A percentile compares a stretch with the other conserved stretches of the same genome.
Conservation (phyloP, 805 yeast genomes). For the Saccharomycopsis fibuligera region DNA sequence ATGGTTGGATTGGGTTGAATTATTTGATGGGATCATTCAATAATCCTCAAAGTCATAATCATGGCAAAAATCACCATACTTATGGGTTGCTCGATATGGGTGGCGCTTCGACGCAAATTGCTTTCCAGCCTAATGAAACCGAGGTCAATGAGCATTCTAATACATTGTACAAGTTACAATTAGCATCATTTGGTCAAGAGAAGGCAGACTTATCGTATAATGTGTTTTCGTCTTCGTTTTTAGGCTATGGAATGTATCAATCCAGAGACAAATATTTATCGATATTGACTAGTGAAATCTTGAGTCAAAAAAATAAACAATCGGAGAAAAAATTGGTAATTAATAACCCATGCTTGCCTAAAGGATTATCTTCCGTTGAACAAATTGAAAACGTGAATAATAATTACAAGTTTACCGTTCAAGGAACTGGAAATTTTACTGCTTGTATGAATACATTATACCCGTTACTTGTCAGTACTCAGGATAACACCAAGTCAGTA, state of each 20-base stretch:
- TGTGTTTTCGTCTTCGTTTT: constrained; percentile 48
- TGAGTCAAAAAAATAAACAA: not conserved
- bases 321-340: constrained; percentile 15
- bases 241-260: constrained; percentile 57
- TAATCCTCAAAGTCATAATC: constrained; percentile 31
- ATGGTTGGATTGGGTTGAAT: constrained; percentile 62
- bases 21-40: constrained; percentile 42
- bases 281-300: constrained; percentile 24
- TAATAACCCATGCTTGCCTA: constrained; percentile 54
- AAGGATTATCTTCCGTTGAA: constrained; percentile 28
- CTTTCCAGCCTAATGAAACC: constrained; percentile 49
- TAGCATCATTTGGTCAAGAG: constrained; percentile 30
- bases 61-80: constrained; percentile 35
- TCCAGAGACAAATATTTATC: constrained; percentile 44
- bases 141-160: constrained; percentile 40
- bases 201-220: constrained; percentile 30
- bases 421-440: constrained; percentile 48
- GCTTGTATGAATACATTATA: constrained; percentile 43
- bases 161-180: constrained; percentile 39
- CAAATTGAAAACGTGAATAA: constrained; percentile 6
- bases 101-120: constrained; percentile 60
- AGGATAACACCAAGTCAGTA: constrained; percentile 12
- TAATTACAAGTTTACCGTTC: constrained; percentile 26
- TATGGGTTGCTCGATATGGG: constrained; percentile 60
- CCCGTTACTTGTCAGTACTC: constrained; percentile 31